Base-by-base conservation (phyloP, 2,329 filamentous ascomycete genomes). In the Mariannaea elegans region DNA sequence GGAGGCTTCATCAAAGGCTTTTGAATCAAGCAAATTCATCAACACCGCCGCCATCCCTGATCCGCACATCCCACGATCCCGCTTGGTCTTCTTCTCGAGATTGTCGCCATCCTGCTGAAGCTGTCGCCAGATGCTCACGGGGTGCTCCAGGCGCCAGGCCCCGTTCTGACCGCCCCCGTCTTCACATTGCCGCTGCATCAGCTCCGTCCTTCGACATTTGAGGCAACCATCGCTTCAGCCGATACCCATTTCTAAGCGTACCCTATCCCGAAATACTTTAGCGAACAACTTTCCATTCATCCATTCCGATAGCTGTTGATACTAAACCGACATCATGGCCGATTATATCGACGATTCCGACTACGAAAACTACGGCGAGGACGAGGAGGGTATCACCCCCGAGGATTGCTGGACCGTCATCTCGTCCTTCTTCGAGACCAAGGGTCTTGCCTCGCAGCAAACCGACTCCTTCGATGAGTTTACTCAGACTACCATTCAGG, bases 381-480 rank as follows among this genome's bases (percentile, higher is more conserved):
- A 87, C 32, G 86, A 89, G 63, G 80, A 84, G 61, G 82, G 82
- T 69, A 97, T 98, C 80, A 97, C 94, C 23, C 92, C 94, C 62
- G 95, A 98, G 81, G 96, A 99, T 80, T 97, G 93, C 82, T 99
- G 96, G 95, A 91, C 91, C 66, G 94, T 98, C 73, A 98, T 99
- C 75, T 93, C 92, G 56, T 91, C 95, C 9, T 98, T 97, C 82
- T 99, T 99, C 80, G 93, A 97, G 70, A 87, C 89, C 64, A 99
- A 98, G 80, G 94, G 95, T 72, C 85, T 99, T 29, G 95, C 97
- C 19, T 97, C 95, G 14, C 94, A 99, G 79, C 95, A 99, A 81
- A 89, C 98, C 64, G 94, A 98, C 76, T 99, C 96, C 0, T 99
- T 97, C 79, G 93, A 99, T 79, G 94, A 98, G 75, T 99, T 99